Percentiles rank a stretch among this genome's conserved stretches.
Conservation (phyloP, 2,329 filamentous ascomycete species). For the Aureobasidium vineae region DNA sequence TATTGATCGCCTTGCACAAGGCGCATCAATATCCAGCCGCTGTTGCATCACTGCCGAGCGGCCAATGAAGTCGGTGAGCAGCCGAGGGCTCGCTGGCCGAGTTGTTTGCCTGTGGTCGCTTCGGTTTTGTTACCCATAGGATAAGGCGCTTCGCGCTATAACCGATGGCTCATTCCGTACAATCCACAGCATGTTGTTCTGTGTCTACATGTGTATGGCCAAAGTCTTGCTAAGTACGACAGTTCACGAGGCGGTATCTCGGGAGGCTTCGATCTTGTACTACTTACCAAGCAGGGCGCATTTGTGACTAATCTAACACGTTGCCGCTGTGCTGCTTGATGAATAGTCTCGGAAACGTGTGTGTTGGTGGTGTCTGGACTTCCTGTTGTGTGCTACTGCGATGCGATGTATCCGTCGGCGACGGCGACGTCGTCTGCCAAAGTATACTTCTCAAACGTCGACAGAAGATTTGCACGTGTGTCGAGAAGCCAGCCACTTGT, state of each 20-base stretch:
- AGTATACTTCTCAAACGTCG: not conserved
- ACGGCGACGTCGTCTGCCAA: not conserved
- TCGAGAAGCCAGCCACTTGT: constrained; percentile 16
- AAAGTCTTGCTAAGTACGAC: not conserved
- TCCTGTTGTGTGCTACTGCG: not conserved
- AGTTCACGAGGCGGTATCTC: not conserved
- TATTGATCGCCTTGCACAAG: constrained; percentile 9
- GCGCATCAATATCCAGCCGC: constrained; percentile 12
- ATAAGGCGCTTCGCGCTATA: not conserved
- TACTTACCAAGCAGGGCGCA: not conserved
- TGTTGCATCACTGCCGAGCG: not conserved
- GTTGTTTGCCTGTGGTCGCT: not conserved
- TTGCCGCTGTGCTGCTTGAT: not conserved
- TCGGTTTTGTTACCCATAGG: not conserved
- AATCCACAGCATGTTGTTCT: not conserved
- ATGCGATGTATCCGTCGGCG: constrained; percentile 5
- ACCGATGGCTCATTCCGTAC: not conserved
- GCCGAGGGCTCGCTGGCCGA: constrained; percentile 9
- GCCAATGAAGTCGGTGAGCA: not conserved
- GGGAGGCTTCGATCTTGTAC: not conserved
- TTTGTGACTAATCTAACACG: not conserved
- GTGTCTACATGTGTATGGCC: not conserved
- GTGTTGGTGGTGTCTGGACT: not conserved
- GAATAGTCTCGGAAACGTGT: not conserved
- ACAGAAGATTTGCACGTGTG: constrained; percentile 10